Percentiles rank a stretch among this genome's conserved stretches.
Evolutionary conservation across 2,329 filamentous ascomycete genomes (phyloP).

Genomic region (Aotearoamyces nothofagi): DNA sequence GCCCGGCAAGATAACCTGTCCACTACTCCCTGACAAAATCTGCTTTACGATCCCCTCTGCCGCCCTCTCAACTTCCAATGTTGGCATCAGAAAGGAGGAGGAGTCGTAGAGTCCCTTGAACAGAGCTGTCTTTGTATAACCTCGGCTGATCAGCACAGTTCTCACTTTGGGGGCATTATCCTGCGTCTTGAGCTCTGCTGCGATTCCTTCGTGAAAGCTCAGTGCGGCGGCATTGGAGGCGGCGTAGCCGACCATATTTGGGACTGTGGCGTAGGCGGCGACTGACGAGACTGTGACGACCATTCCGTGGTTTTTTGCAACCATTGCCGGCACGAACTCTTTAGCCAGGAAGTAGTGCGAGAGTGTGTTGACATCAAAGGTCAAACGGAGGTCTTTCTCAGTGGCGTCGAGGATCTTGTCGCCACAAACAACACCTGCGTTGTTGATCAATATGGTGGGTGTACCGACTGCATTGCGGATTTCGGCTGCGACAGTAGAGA

Average conservation of each 20-base stretch:
- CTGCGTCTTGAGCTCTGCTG: slow-evolving; percentile 37
- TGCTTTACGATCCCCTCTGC: slow-evolving; percentile 46
- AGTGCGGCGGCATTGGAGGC: slow-evolving; percentile 51
- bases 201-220: slow-evolving; percentile 52
- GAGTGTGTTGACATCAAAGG: slow-evolving; percentile 57
- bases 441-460: slow-evolving; percentile 59
- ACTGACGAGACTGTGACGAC: slow-evolving; percentile 54
- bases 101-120: slow-evolving; percentile 39
- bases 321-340: slow-evolving; percentile 53
- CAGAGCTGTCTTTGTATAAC: slow-evolving; percentile 44
- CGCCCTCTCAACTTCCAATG: slow-evolving; percentile 44
- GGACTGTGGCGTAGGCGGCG: slow-evolving; percentile 43
- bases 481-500: slow-evolving; percentile 32
- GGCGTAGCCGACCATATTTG: slow-evolving; percentile 53
- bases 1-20: slow-evolving; percentile 38
- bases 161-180: slow-evolving; percentile 50
- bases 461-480: slow-evolving; percentile 42
- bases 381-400: slow-evolving; percentile 44
- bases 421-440: slow-evolving; percentile 49
- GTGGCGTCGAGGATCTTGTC: slow-evolving; percentile 42
- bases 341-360: slow-evolving; percentile 51
- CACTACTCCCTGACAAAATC: slow-evolving; percentile 40
- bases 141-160: slow-evolving; percentile 50
- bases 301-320: slow-evolving; percentile 52
- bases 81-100: slow-evolving; percentile 32